Percentiles rank a stretch among this genome's conserved stretches.
Evolutionary conservation across 345 rosid species (phyloP).

Genomic region (Pelargonium nanum): DNA sequence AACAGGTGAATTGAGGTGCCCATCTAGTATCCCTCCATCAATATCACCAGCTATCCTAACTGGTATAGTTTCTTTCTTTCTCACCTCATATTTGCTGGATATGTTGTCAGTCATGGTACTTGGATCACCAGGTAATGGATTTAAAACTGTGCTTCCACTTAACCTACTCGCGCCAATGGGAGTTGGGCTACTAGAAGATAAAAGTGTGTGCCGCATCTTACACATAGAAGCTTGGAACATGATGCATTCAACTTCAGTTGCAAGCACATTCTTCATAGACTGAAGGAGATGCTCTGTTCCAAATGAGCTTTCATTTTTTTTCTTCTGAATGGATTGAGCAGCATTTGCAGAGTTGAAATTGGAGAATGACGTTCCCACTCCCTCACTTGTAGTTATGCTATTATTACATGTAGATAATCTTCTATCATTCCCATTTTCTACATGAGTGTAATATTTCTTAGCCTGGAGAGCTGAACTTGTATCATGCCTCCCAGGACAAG

Average conservation of each 20-base stretch:
- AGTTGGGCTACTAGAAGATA: slow-evolving; percentile 33
- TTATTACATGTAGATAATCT: slow-evolving; percentile 28
- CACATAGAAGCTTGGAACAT: slow-evolving; percentile 89
- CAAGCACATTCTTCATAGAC: slow-evolving; percentile 59
- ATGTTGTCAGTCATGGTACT: slow-evolving; percentile 65
- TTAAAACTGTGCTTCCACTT: slow-evolving; percentile 42
- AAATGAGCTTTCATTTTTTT: slow-evolving; percentile 33
- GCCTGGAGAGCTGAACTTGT: slow-evolving; percentile 20
- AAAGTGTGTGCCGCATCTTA: slow-evolving; percentile 63
- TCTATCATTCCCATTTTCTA: slow-evolving; percentile 48
- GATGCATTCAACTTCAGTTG: slow-evolving; percentile 77
- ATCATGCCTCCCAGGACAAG: slow-evolving; percentile 32
- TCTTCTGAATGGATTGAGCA: slow-evolving; percentile 41
- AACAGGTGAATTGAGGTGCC: slow-evolving; percentile 75
- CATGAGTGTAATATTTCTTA: slow-evolving; percentile 57
- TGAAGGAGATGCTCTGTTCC: slow-evolving; percentile 43
- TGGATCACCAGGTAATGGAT: slow-evolving; percentile 64
- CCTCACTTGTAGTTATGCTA: slow-evolving; percentile 36
- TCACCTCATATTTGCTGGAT: slow-evolving; percentile 61
- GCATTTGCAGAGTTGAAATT: slow-evolving; percentile 43
- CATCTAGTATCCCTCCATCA: slow-evolving; percentile 72
- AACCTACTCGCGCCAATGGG: slow-evolving; percentile 53
- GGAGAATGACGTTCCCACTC: slow-evolving; percentile 36
- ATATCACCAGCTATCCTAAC: slow-evolving; percentile 87
- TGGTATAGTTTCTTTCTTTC: slow-evolving; percentile 81